A percentile compares a stretch with the other conserved stretches of the same genome.
These are phyloP conservation scores for Pseudomassariella vexata DNA, from an alignment of 2,329 filamentous ascomycete species.

Conservation along the genomic window DNA sequence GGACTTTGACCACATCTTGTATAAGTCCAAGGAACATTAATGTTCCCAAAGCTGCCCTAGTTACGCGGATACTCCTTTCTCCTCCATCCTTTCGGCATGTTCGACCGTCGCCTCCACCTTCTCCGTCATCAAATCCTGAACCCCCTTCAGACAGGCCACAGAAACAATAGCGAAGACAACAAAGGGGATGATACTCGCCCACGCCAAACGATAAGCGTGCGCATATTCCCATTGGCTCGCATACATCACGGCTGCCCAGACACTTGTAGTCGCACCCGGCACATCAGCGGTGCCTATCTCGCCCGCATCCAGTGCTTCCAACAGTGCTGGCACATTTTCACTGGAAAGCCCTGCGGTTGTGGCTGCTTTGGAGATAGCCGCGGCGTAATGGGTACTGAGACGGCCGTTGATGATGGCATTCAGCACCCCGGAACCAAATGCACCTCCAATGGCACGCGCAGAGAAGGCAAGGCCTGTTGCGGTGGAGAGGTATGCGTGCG, in stretches of 20 bases:
- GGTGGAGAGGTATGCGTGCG: conserved; percentile 45
- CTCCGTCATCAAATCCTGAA: conserved; percentile 47
- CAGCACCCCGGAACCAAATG: conserved; percentile 46
- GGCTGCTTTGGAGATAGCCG: conserved; percentile 34
- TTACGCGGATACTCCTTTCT: too few relatives aligned
- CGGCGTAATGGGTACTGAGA: conserved; percentile 31
- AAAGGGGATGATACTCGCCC: conserved; percentile 45
- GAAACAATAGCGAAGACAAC: conserved; percentile 40
- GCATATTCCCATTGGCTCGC: conserved; percentile 40
- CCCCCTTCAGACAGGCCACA: conserved; percentile 37
- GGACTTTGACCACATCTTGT: too few relatives aligned
- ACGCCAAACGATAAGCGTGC: conserved; percentile 41
- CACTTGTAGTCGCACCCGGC: conserved; percentile 28
- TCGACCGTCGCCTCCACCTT: conserved; percentile 48
- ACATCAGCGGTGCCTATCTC: conserved; percentile 19
- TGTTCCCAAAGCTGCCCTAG: too few relatives aligned
- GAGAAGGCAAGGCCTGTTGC: conserved; percentile 49
- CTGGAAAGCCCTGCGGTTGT: conserved; percentile 34
- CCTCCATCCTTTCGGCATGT: conserved; percentile 13
- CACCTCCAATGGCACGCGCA: conserved; percentile 45
- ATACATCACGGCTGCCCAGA: conserved; percentile 30
- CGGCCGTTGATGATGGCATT: conserved; percentile 46
- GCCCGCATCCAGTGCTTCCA: conserved; percentile 32
- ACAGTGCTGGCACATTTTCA: conserved; percentile 27
- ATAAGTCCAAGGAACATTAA: too few relatives aligned